Percentiles rank a stretch among this genome's conserved stretches.
phyloP scores from a whole-genome alignment of 257 asterid genomes.

The Agastache rugosa region DNA sequence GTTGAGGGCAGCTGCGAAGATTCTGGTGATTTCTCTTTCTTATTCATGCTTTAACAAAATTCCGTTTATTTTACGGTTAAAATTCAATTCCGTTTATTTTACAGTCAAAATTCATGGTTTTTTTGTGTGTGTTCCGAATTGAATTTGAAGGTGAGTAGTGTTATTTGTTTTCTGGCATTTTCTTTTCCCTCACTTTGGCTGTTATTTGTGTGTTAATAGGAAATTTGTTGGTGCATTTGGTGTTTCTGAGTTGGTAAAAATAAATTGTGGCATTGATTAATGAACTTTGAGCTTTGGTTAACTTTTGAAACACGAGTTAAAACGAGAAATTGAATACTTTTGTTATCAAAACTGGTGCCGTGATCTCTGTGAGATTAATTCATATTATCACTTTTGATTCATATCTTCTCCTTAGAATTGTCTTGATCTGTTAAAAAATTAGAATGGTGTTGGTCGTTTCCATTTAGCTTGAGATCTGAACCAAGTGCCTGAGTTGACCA shows the following conservation, averaged over 20 bases:
- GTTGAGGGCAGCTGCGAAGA: conserved; percentile 56
- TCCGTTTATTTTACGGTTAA: conserved; percentile 13
- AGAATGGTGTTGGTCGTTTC: conserved; percentile 9
- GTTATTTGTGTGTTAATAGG: conserved; percentile 8
- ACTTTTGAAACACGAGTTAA: not conserved
- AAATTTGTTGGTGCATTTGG: not conserved
- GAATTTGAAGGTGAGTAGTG: conserved; percentile 1
- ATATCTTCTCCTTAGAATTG: conserved; percentile 17
- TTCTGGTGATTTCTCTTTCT: conserved; percentile 51
- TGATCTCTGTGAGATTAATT: conserved; percentile 18
- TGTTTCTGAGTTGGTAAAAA: not conserved
- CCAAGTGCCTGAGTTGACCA: conserved; percentile 20
- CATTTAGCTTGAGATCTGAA: conserved; percentile 26
- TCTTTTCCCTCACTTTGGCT: not conserved
- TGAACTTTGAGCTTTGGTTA: conserved; percentile 14
- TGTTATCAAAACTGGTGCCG: not conserved
- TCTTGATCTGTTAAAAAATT: conserved; percentile 17
- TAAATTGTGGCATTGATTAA: conserved; percentile 1
- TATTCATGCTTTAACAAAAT: conserved; percentile 8
- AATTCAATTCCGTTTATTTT: conserved; percentile 16
- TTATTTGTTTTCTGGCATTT: not conserved
- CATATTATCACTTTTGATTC: not conserved
- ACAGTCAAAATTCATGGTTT: conserved; percentile 3
- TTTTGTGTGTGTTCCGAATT: conserved; percentile 22
- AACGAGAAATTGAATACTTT: not conserved